Base-by-base conservation (phyloP, 2,329 filamentous ascomycete genomes). In the Coniochaeta prunicola region DNA sequence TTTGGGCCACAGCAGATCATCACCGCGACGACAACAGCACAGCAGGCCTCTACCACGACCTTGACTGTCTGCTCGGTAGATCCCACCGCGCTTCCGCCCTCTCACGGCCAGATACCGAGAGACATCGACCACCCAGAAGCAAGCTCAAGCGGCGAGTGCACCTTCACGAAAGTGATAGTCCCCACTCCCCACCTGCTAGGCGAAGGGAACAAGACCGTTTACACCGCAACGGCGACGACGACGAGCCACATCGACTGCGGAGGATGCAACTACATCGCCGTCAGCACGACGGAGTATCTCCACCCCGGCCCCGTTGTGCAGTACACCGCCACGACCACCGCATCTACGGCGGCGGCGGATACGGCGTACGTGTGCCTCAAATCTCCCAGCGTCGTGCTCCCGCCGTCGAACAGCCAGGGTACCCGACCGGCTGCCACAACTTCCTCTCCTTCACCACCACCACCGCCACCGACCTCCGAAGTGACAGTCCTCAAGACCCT, bases 221-320 rank as follows among this genome's bases (percentile, higher is more conserved):
- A 60, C 59, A 66, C 68, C 1, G 50, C 57, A 1, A 72, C 70
- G 0, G 42, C 56, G 0, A 71, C 70, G 0, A 8, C 21, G 13
- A 68, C 65, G 3, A 21, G 28, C 2, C 31, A 26, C 26, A 33
- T 71, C 28, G 63, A 69, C 60, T 72, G 70, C 63, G 60, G 61
- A 17, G 56, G 34, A 21, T 73, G 70, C 63, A 58, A 53, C 10
- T 42, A 59, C 17, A 40, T 66, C 34, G n/a, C n/a, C 31, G 33
- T 38, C 26, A 26, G 42, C 21, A 57, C 30, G 33, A 10, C 13
- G 19, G 17, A 48, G 36, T 54, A n/a, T 17, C 13, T 45, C 19
- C 45, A 56, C 26, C 57, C 21, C 17, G 62, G 60, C 6, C 60
- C 62, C 5, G 45, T 60, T 2, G 58, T 59, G 19, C 36, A 45